A percentile compares a stretch with the other conserved stretches of the same genome.
Evolutionary conservation across 371 early-diverging fungal genomes (phyloP).

Genomic region (Mortierella sp.): DNA sequence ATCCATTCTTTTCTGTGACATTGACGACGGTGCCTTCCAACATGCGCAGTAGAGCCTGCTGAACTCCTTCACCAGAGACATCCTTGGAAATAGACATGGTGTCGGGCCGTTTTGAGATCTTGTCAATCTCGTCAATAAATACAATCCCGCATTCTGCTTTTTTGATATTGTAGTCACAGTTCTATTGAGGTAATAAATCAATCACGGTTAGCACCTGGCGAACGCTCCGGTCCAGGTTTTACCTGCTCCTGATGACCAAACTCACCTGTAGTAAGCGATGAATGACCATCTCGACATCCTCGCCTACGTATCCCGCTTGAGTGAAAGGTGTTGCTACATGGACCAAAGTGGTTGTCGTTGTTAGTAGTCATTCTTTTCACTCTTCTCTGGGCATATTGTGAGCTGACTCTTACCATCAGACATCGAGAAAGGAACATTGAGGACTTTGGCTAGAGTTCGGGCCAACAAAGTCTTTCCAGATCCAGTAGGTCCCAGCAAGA

Average conservation of each 20-base stretch:
- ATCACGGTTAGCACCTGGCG: too few relatives aligned
- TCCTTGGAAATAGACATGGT: slow-evolving; percentile 83
- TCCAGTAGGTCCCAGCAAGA: slow-evolving; percentile 88
- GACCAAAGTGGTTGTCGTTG: neutral
- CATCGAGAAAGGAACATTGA: slow-evolving; percentile 92
- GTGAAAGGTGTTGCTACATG: slow-evolving; percentile 83
- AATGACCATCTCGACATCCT: slow-evolving; percentile 91
- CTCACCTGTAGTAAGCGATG: slow-evolving; percentile 82
- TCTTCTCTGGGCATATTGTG: neutral
- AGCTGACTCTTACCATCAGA: slow-evolving; percentile 70
- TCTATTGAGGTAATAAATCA: slow-evolving; percentile 50
- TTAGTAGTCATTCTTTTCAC: neutral
- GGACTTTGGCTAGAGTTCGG: slow-evolving; percentile 83
- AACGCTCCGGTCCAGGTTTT: too few relatives aligned
- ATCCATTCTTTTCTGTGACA: slow-evolving; percentile 84
- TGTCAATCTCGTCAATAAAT: slow-evolving; percentile 95
- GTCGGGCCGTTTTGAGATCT: slow-evolving; percentile 84
- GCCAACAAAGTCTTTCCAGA: slow-evolving; percentile 88
- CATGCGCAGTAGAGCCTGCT: slow-evolving; percentile 89
- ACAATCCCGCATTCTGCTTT: slow-evolving; percentile 91
- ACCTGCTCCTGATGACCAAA: too few relatives aligned
- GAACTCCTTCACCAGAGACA: slow-evolving; percentile 95
- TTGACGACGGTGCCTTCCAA: slow-evolving; percentile 90
- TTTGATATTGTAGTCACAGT: slow-evolving; percentile 87
- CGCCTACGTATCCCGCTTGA: slow-evolving; percentile 95